Conservation (phyloP, 1,284 basidiomycete species). For the Leccinum fuscescens region DNA sequence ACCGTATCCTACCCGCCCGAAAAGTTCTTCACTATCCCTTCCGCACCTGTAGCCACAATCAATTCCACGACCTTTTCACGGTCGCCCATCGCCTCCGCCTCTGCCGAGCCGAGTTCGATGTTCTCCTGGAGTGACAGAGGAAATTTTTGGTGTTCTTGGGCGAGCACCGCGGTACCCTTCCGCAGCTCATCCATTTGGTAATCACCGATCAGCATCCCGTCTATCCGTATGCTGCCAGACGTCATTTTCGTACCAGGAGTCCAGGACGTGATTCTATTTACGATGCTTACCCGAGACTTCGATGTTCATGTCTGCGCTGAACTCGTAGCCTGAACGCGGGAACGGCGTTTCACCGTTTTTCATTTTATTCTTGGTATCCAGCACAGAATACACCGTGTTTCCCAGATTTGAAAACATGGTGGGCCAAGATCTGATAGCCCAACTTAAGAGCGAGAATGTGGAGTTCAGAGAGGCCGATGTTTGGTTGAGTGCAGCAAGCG, state of each 20-base stretch:
- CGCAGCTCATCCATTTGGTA: slow-evolving; percentile 72
- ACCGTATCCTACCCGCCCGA: slow-evolving; percentile 22
- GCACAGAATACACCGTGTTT: slow-evolving; percentile 18
- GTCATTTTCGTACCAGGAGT: too few species aligned
- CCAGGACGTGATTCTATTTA: background rate
- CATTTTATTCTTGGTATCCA: slow-evolving; percentile 18
- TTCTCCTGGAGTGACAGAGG: slow-evolving; percentile 83
- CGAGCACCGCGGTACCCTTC: slow-evolving; percentile 79
- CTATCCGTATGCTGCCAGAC: slow-evolving; percentile 60
- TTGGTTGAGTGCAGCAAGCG: slow-evolving; percentile 35
- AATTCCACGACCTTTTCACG: slow-evolving; percentile 33
- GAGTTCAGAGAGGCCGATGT: slow-evolving; percentile 26
- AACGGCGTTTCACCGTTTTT: slow-evolving; percentile 24
- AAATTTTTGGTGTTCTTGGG: slow-evolving; percentile 82
- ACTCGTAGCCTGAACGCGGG: slow-evolving; percentile 6
- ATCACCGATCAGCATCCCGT: slow-evolving; percentile 47
- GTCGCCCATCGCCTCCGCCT: too few species aligned
- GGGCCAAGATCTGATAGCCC: slow-evolving; percentile 10
- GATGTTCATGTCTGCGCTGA: slow-evolving; percentile 34
- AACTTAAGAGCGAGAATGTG: slow-evolving; percentile 16
- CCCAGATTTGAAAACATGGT: slow-evolving; percentile 13
- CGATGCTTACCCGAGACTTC: slow-evolving; percentile 14
- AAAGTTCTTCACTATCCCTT: slow-evolving; percentile 30
- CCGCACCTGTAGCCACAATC: slow-evolving; percentile 38
- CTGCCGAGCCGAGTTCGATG: slow-evolving; percentile 51